Conservation (phyloP, 192 early-diverging fungal species). For the Umbelopsis sp. region DNA sequence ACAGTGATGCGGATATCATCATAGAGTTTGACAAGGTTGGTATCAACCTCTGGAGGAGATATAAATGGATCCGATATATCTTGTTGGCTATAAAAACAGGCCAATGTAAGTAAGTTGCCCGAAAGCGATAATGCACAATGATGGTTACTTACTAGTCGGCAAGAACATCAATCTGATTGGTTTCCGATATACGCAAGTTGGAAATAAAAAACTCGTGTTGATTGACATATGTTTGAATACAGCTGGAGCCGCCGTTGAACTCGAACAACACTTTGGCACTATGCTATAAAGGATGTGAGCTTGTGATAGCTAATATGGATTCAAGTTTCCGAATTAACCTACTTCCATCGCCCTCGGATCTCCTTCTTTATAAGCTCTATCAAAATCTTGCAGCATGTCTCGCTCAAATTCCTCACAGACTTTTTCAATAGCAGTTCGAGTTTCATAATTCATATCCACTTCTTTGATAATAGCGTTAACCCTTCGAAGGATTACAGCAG, state of each 20-base stretch:
- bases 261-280: conserved; percentile 86
- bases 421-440: conserved; percentile 84
- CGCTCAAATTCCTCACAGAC: conserved; percentile 94
- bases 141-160: conserved; percentile 37
- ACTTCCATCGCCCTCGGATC: conserved; percentile 81
- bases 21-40: conserved; percentile 75
- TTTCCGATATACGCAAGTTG: conserved; percentile 67
- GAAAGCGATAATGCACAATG: neutral
- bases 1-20: conserved; percentile 83
- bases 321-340: conserved; percentile 16
- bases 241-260: conserved; percentile 96
- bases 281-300: conserved; percentile 53
- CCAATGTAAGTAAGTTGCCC: neutral
- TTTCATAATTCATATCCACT: conserved; percentile 71
- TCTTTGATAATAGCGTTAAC: conserved; percentile 87
- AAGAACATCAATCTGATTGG: conserved; percentile 39
- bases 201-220: conserved; percentile 97
- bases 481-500: conserved; percentile 82
- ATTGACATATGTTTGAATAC: conserved; percentile 93
- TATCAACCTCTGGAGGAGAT: conserved; percentile 68
- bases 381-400: conserved; percentile 84
- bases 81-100: conserved; percentile 35
- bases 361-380: conserved; percentile 77
- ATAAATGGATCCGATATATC: conserved; percentile 54
- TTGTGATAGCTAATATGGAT: neutral